Evolutionary conservation across 257 asterid genomes (phyloP).

Genomic region (Plectranthus barbatus): DNA sequence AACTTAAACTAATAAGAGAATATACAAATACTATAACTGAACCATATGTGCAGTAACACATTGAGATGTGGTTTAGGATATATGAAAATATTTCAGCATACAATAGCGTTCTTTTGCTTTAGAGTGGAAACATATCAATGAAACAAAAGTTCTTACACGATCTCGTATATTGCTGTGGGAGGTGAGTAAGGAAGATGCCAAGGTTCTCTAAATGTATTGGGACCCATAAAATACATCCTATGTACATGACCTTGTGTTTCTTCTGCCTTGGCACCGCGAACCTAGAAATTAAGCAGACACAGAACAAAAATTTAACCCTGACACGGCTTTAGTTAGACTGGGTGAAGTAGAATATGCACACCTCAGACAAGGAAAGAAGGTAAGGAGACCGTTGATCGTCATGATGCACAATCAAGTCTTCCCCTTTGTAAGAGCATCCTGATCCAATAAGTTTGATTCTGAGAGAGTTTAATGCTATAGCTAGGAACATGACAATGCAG

Average conservation of each 20-base stretch:
- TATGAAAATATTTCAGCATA: slow-evolving; percentile 2
- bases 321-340: not conserved
- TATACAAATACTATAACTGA: not conserved
- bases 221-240: slow-evolving; percentile 95
- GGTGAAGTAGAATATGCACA: slow-evolving; percentile 17
- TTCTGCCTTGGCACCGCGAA: slow-evolving; percentile 80
- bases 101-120: slow-evolving; percentile 10
- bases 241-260: slow-evolving; percentile 87
- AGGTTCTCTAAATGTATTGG: slow-evolving; percentile 93
- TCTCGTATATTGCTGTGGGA: slow-evolving; percentile 73
- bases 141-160: slow-evolving; percentile 59
- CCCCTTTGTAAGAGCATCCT: slow-evolving; percentile 45
- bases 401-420: slow-evolving; percentile 56
- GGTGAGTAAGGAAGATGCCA: slow-evolving; percentile 98
- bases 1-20: slow-evolving; percentile 5
- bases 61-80: not conserved
- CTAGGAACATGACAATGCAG: slow-evolving; percentile 62
- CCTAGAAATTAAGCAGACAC: slow-evolving; percentile 37
- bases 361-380: slow-evolving; percentile 97
- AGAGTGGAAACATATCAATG: not conserved
- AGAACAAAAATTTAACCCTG: not conserved
- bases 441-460: slow-evolving; percentile 76
- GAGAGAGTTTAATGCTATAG: slow-evolving; percentile 55
- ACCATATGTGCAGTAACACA: slow-evolving; percentile 3
- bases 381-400: slow-evolving; percentile 68